phyloP scores from a whole-genome alignment of 768 basidiomycete species.

The Crepidotus variabilis region DNA sequence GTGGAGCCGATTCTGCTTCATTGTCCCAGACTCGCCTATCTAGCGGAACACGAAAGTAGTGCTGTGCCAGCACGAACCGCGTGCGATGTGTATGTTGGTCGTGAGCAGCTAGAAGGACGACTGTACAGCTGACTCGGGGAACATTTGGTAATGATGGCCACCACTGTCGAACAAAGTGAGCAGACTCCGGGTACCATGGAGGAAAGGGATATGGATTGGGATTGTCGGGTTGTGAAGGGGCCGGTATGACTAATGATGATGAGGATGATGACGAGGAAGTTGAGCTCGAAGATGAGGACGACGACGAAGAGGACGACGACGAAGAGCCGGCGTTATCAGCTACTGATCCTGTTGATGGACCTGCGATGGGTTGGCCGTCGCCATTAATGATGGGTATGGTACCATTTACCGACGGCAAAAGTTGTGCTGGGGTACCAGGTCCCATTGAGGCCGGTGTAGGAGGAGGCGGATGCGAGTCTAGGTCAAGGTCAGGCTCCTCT shows the following conservation, averaged over 20 bases:
- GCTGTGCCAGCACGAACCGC: conserved; percentile 66
- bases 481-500: conserved; percentile 12
- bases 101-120: conserved; percentile 62
- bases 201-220: conserved; percentile 65
- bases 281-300: conserved; percentile 8
- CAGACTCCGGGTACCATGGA: conserved; percentile 68
- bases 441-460: background rate
- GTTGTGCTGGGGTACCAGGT: background rate
- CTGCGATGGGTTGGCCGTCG: background rate
- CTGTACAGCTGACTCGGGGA: conserved; percentile 68
- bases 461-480: background rate
- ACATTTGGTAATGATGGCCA: conserved; percentile 67
- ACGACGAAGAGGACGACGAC: conserved; percentile 11
- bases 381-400: conserved; percentile 13
- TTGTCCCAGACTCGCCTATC: conserved; percentile 28
- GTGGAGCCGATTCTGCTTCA: conserved; percentile 10
- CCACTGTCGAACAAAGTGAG: conserved; percentile 79
- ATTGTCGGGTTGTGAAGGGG: conserved; percentile 10
- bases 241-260: conserved; percentile 5
- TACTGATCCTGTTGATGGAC: background rate
- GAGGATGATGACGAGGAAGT: conserved; percentile 9
- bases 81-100: conserved; percentile 57
- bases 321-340: conserved; percentile 3
- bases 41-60: conserved; percentile 72
- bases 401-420: background rate